Evolutionary conservation across 2,329 filamentous ascomycete species (phyloP).

Genomic region (Aspergillus costaricaensis): DNA sequence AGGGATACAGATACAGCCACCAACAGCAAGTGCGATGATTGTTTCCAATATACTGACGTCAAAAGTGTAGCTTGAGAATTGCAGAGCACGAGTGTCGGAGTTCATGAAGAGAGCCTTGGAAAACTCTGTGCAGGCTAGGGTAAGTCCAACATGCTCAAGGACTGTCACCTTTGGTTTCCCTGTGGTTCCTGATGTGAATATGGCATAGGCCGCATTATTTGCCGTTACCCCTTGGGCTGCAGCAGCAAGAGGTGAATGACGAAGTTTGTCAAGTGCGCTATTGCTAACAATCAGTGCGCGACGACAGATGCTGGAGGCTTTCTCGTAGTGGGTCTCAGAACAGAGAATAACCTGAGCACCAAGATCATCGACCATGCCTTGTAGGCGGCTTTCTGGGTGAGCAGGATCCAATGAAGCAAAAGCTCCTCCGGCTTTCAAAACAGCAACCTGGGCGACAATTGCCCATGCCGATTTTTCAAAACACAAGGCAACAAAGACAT

Average conservation of each 20-base stretch:
- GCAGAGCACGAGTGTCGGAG: constrained; percentile 58
- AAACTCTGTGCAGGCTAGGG: constrained; percentile 57
- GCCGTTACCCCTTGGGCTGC: constrained; percentile 21
- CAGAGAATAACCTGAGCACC: constrained; percentile 37
- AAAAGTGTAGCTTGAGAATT: constrained; percentile 59
- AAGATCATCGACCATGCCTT: constrained; percentile 39
- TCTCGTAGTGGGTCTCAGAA: constrained; percentile 32
- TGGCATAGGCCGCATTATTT: constrained; percentile 55
- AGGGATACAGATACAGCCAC: constrained; percentile 63
- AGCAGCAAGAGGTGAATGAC: constrained; percentile 22
- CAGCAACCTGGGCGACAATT: constrained; percentile 43
- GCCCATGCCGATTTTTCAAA: constrained; percentile 50
- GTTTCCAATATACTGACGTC: constrained; percentile 58
- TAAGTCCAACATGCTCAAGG: constrained; percentile 62
- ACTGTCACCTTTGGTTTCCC: constrained; percentile 63
- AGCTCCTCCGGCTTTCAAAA: constrained; percentile 46
- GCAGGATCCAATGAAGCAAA: constrained; percentile 46
- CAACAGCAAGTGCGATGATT: constrained; percentile 56
- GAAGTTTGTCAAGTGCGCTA: constrained; percentile 29
- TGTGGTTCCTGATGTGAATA: constrained; percentile 62
- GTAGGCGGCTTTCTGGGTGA: constrained; percentile 41
- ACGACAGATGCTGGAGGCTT: constrained; percentile 31
- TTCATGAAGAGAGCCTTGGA: constrained; percentile 54
- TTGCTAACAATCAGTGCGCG: constrained; percentile 32
- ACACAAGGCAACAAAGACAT: constrained; percentile 42